Evolutionary conservation across 139 green algal species (phyloP), one percentile per base, ranked within the genome.

Genomic region (Haematococcus lacustris): DNA sequence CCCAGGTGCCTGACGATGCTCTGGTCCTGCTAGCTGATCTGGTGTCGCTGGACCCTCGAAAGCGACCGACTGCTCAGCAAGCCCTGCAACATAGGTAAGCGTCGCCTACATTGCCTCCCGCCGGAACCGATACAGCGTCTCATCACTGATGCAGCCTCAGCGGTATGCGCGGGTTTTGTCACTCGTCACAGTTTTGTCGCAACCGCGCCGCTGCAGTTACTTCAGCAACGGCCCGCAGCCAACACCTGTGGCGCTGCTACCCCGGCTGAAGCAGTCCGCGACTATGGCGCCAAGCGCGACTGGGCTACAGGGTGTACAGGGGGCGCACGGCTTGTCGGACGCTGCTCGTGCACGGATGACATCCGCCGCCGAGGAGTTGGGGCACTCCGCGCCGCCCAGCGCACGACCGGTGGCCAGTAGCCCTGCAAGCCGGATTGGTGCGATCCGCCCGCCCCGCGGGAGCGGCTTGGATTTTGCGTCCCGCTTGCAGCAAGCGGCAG

Each of bases 21-120:
- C 78, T 92, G 69, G 87, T 90, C 71, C 59, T 88, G 60, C 68
- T 90, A 33, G 51, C 66, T 1, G 30, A 43, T 3, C 80, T 87
- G 82, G 71, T 90, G 73, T 30, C 69, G 1, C 51, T 90, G n/a
- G 85, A 87, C 73, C 82, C 78, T 17, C 39, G 39, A 25, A 63
- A 64, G 2, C 69, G 79, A 40, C 70, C 75, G 1, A 70, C 60
- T 34, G 63, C 66, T 67, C 41, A 66, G 23, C 34, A 76, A 28
- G 73, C 70, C 4, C 64, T 77, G 59, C 7, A n/a, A 1, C 70
- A 80, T 66, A 68, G 66, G 66, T 71, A 28, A 6, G 6, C 4
- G 28, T 7, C 32, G 32, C 37, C 30, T 40, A 51, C 26, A 6
- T 40, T 38, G 25, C 30, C 3, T 71, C 47, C 13, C 21, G 13